Conservation (phyloP, 2,329 filamentous ascomycete genomes). For the Cryphonectria naterciae region DNA sequence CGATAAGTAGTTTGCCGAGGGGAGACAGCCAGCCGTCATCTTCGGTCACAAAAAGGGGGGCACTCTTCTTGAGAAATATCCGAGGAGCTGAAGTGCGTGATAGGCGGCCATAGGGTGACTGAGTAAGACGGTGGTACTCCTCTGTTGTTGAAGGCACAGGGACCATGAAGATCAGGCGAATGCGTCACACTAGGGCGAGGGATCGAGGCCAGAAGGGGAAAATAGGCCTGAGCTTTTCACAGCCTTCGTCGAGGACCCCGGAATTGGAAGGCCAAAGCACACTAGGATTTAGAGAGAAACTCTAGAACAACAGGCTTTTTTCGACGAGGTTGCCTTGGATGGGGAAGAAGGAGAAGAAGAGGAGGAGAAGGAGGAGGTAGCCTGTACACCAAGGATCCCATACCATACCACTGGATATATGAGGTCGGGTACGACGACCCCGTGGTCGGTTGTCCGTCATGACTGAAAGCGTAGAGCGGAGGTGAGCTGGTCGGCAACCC, state of each 20-base stretch:
- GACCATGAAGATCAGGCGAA: slow-evolving; percentile 18
- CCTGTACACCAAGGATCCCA: background rate
- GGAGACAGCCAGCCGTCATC: background rate
- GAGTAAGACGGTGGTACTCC: background rate
- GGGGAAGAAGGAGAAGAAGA: background rate
- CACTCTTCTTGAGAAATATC: background rate
- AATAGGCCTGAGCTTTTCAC: slow-evolving; percentile 3
- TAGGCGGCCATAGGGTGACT: slow-evolving; percentile 5
- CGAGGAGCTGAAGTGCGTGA: background rate
- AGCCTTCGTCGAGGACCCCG: slow-evolving; percentile 3
- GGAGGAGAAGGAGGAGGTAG: background rate
- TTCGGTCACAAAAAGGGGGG: background rate
- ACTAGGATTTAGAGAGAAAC: background rate
- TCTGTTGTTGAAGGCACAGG: background rate
- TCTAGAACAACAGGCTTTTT: background rate
- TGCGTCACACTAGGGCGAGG: slow-evolving; percentile 18
- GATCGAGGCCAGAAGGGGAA: slow-evolving; percentile 2
- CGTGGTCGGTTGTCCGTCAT: background rate
- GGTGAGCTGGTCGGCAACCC: background rate
- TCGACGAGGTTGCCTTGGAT: background rate
- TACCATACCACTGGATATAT: background rate
- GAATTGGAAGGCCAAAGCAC: background rate
- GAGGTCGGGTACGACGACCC: background rate
- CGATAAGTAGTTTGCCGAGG: background rate
- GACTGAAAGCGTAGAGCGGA: background rate